Conservation (phyloP, 2,329 filamentous ascomycete species). For the Diaporthe sp. region DNA sequence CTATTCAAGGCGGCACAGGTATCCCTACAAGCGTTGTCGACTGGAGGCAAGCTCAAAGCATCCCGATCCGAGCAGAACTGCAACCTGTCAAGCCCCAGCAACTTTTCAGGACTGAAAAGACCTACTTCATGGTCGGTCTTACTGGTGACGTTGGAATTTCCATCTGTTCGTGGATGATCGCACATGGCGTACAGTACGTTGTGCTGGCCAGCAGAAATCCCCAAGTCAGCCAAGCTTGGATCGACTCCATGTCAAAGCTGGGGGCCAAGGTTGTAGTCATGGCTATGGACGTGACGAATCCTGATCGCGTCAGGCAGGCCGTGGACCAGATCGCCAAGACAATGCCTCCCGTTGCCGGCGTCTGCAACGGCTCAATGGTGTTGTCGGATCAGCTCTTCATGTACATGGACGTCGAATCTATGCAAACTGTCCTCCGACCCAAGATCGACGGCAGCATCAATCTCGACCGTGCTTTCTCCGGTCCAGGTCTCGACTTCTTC, state of each 20-base stretch:
- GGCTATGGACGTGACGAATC: constrained; percentile 7
- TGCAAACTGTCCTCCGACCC: constrained; percentile 22
- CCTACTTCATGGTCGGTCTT: constrained; percentile 47
- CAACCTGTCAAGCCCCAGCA: neutral
- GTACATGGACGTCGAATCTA: neutral
- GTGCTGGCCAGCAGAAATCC: constrained; percentile 52
- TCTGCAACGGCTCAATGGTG: constrained; percentile 33
- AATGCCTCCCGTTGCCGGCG: constrained; percentile 23
- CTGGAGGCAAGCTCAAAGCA: neutral
- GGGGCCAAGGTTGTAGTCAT: constrained; percentile 33
- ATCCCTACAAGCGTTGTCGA: neutral
- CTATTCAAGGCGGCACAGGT: neutral
- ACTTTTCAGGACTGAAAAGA: constrained; percentile 37
- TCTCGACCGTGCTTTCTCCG: constrained; percentile 37
- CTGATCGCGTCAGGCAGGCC: neutral
- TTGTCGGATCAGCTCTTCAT: constrained; percentile 19
- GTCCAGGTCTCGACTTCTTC: constrained; percentile 44
- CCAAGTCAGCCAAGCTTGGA: constrained; percentile 43
- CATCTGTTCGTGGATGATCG: constrained; percentile 52
- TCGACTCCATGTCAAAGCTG: constrained; percentile 36
- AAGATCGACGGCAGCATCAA: constrained; percentile 33
- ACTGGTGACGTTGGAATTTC: constrained; percentile 49
- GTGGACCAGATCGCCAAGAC: neutral
- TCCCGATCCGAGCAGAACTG: neutral
- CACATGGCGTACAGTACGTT: constrained; percentile 48